These are phyloP conservation scores for Boletales sp. DNA, from an alignment of 768 basidiomycete species.

Conservation along the genomic window DNA sequence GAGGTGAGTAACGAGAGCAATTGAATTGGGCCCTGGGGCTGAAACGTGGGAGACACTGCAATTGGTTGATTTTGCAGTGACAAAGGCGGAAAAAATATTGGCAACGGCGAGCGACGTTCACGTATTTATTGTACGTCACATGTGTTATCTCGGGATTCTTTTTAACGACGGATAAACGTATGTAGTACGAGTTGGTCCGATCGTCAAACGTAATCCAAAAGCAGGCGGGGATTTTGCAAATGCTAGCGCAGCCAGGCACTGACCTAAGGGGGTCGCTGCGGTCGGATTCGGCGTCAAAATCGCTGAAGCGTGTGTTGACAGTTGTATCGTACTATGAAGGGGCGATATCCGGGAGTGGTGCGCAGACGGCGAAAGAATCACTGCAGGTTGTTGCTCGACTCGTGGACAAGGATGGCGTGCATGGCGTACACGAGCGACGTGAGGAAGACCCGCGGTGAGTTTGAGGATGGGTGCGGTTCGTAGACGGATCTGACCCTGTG, in stretches of 20 bases:
- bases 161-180: background rate
- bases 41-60: constrained; percentile 40
- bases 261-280: constrained; percentile 24
- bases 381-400: constrained; percentile 56
- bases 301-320: constrained; percentile 40
- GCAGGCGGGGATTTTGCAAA: constrained; percentile 43
- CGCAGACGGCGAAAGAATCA: constrained; percentile 50
- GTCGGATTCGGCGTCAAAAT: constrained; percentile 35
- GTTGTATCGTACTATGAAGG: constrained; percentile 51
- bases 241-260: constrained; percentile 29
- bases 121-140: constrained; percentile 54
- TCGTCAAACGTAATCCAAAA: constrained; percentile 47
- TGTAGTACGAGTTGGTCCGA: constrained; percentile 66
- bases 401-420: constrained; percentile 60
- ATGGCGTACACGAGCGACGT: constrained; percentile 32
- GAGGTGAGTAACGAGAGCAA: constrained; percentile 41
- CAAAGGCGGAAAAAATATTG: constrained; percentile 50
- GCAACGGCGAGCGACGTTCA: constrained; percentile 54
- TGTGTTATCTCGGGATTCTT: background rate
- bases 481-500: constrained; percentile 17
- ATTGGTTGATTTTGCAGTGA: constrained; percentile 50
- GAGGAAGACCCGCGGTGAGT: constrained; percentile 49
- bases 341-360: constrained; percentile 43
- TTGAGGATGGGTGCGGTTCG: background rate
- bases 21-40: background rate